Base-by-base conservation (phyloP, 495 filamentous ascomycete genomes). In the Aspergillus cavernicola region DNA sequence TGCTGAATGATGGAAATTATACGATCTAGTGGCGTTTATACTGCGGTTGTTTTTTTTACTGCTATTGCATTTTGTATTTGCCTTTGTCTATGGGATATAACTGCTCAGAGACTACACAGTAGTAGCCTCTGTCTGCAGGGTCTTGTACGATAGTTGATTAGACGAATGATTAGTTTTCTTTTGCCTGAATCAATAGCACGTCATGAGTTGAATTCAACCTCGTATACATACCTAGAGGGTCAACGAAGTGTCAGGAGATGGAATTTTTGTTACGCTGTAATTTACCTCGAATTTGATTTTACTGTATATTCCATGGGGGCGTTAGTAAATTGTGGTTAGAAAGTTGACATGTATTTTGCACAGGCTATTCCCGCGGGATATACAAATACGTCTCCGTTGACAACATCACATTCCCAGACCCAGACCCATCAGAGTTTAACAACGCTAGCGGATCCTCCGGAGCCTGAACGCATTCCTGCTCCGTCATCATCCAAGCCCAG, bases 401-500 rank as follows among this genome's bases (percentile, higher is more conserved):
- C 56, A 75, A 51, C 59, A 56, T 60, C 29, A 62, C 51, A 20
- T 59, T 51, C 31, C 55, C 52, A 15, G 28, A 24, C 15, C 57
- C 67, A 4, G 23, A 19, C 0, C 29, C 44, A 2, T 61, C 64
- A 9, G 48, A 51, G 11, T 38, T 59, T 11, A 75, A 53, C 35
- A 71, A 38, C 10, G 58, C 52, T 31, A 77, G 53, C 29, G 73
- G 68, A 39, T 75, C 61, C 26, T 70, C 62, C 0, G 70, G 72
- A 9, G 66, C 62, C 53, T 71, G 63, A 31, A 75, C 67, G 44
- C 64, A 66, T 48, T 77, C 73, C 15, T 66, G 60, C 29, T 74
- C 68, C 4, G 60, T 58, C 20, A 74, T 62, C 46, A 63, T 65
- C 64, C 68, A 74, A 13, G 68, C 65, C 72, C 73, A 75, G 29